Conservation (phyloP, 305 asterid genomes). For the Fraxinus sp. region DNA sequence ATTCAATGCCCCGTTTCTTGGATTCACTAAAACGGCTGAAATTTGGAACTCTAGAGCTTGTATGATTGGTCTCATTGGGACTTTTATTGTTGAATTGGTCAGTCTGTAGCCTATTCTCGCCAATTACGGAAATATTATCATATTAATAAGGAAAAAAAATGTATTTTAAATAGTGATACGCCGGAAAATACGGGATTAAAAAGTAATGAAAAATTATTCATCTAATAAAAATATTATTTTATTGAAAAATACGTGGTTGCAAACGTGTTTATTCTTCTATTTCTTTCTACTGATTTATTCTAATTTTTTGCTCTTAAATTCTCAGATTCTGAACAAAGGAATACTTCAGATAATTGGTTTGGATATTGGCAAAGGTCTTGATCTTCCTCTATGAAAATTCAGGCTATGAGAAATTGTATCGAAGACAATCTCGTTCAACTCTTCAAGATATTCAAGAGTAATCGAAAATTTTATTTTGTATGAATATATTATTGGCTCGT, state of each 20-base stretch:
- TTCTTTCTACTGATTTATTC: neutral
- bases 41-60: conserved; percentile 90
- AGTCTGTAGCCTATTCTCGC: neutral
- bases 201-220: too few species aligned
- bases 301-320: neutral
- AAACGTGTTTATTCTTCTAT: neutral
- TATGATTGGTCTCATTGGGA: conserved; percentile 82
- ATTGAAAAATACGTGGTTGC: too few species aligned
- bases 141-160: neutral
- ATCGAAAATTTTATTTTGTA: neutral
- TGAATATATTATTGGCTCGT: neutral
- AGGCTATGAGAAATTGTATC: neutral
- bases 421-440: neutral
- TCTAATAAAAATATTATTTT: too few species aligned
- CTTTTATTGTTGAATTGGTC: conserved; percentile 77
- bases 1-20: conserved; percentile 61
- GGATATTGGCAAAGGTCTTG: conserved; percentile 88
- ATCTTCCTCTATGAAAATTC: conserved; percentile 66
- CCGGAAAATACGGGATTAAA: too few species aligned
- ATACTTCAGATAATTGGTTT: conserved; percentile 76
- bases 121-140: neutral
- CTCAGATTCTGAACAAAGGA: conserved; percentile 75
- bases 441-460: neutral
- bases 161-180: too few species aligned
- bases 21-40: conserved; percentile 87